Percentiles rank a stretch among this genome's conserved stretches.
phyloP scores from a whole-genome alignment of 257 asterid genomes.

The Mitragyna speciosa region DNA sequence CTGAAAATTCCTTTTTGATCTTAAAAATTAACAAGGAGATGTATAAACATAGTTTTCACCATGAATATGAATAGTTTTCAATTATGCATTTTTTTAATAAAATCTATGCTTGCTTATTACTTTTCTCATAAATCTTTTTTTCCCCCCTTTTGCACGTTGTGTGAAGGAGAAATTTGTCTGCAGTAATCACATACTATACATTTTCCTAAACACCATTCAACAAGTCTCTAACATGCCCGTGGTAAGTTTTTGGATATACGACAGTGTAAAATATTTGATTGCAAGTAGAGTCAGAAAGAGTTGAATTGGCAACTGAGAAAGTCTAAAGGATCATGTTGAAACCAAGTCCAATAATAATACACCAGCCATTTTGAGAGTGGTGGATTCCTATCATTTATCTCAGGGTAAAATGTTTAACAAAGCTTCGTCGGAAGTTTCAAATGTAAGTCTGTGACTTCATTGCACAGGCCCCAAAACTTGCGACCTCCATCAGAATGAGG shows the following conservation, averaged over 20 bases:
- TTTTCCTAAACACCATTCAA: neutral
- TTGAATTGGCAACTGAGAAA: neutral
- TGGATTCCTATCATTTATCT: neutral
- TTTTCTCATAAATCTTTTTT: neutral
- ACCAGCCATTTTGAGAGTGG: neutral
- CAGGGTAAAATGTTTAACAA: neutral
- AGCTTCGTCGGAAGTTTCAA: neutral
- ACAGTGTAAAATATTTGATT: neutral
- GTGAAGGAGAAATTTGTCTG: neutral
- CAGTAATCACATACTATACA: neutral
- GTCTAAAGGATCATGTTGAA: too few relatives aligned
- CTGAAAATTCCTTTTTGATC: neutral
- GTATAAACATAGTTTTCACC: neutral
- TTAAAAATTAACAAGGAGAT: neutral
- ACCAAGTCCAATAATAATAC: neutral
- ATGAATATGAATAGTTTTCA: neutral
- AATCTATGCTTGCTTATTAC: neutral
- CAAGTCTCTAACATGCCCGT: neutral
- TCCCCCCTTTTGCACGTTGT: neutral
- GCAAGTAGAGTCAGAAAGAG: neutral
- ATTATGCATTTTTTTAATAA: too few relatives aligned
- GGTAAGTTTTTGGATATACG: neutral
- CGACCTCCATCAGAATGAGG: neutral
- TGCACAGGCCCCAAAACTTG: neutral
- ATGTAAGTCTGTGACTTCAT: neutral